Percentiles rank a stretch among this genome's conserved stretches.
phyloP scores from a whole-genome alignment of 139 green algal genomes.

The Picocystis salinarum region DNA sequence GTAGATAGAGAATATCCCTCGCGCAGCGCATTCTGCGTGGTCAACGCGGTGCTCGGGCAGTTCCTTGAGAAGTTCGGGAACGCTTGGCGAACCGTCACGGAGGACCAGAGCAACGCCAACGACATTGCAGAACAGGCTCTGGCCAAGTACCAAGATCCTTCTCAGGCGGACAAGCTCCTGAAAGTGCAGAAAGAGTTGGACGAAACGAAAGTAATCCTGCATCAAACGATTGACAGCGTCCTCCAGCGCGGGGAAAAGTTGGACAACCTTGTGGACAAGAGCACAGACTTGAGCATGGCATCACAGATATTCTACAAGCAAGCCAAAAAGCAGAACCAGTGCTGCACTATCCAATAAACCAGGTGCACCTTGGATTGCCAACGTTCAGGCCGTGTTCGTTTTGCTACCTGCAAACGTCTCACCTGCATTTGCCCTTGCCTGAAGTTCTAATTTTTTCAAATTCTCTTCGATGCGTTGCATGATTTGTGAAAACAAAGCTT shows the following conservation, averaged over 20 bases:
- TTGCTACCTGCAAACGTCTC: no score
- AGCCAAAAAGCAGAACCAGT: constrained; percentile 29
- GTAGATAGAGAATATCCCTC: constrained; percentile 78
- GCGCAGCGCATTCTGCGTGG: constrained; percentile 80
- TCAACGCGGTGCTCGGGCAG: constrained; percentile 42
- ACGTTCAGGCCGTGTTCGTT: no score
- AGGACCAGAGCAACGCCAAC: constrained; percentile 27
- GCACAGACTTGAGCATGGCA: constrained; percentile 76
- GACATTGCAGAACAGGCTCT: constrained; percentile 54
- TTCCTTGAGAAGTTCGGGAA: constrained; percentile 18
- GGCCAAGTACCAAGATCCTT: constrained; percentile 79
- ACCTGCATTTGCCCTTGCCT: no score
- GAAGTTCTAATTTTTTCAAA: no score
- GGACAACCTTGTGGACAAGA: constrained; percentile 90
- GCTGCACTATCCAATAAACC: constrained; percentile 27
- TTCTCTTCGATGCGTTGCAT: no score
- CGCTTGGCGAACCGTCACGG: constrained; percentile 37
- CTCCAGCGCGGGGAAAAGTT: constrained; percentile 91
- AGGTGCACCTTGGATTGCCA: no score
- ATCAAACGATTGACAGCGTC: constrained; percentile 97
- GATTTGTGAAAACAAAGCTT: no score
- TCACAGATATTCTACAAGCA: constrained; percentile 75
- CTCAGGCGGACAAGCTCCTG: constrained; percentile 84
- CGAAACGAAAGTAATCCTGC: constrained; percentile 71
- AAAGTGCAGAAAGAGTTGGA: constrained; percentile 95